phyloP scores from a whole-genome alignment of 1,284 basidiomycete species.

The Tausonia pullulans region DNA sequence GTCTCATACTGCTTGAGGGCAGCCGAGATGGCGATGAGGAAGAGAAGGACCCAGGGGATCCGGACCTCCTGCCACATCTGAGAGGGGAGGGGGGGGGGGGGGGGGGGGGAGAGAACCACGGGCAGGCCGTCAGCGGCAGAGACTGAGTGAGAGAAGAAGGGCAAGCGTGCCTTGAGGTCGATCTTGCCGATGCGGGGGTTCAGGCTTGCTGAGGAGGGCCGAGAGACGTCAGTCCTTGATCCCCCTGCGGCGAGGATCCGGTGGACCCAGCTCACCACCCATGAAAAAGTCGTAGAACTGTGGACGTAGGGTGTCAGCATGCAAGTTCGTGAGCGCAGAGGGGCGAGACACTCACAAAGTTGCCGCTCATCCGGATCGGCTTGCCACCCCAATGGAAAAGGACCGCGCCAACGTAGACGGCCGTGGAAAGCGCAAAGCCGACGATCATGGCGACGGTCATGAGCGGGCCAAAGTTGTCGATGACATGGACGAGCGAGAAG shows the following conservation, averaged over 20 bases:
- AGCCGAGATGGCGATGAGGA: constrained; percentile 84
- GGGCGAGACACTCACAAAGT: constrained; percentile 43
- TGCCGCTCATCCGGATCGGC: constrained; percentile 84
- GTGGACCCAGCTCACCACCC: constrained; percentile 41
- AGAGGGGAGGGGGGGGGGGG: background rate
- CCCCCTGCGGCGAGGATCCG: too few relatives aligned
- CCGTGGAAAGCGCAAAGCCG: constrained; percentile 69
- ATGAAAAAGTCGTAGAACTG: constrained; percentile 79
- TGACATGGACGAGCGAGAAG: constrained; percentile 87
- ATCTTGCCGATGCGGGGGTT: constrained; percentile 66
- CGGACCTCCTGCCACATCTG: constrained; percentile 99
- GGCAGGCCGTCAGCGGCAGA: background rate
- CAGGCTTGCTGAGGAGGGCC: constrained; percentile 47
- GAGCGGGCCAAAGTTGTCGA: constrained; percentile 91
- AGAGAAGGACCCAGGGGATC: constrained; percentile 93
- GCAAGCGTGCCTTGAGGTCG: constrained; percentile 9
- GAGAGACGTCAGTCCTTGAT: background rate
- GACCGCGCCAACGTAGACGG: constrained; percentile 66
- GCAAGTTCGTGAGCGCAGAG: too few relatives aligned
- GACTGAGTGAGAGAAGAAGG: background rate
- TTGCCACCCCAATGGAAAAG: constrained; percentile 51
- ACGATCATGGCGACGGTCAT: constrained; percentile 94
- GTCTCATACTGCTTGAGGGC: constrained; percentile 91
- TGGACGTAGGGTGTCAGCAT: too few relatives aligned
- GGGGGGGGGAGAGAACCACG: background rate